Base-by-base conservation (phyloP, 305 asterid genomes). In the Andrographis paniculata region DNA sequence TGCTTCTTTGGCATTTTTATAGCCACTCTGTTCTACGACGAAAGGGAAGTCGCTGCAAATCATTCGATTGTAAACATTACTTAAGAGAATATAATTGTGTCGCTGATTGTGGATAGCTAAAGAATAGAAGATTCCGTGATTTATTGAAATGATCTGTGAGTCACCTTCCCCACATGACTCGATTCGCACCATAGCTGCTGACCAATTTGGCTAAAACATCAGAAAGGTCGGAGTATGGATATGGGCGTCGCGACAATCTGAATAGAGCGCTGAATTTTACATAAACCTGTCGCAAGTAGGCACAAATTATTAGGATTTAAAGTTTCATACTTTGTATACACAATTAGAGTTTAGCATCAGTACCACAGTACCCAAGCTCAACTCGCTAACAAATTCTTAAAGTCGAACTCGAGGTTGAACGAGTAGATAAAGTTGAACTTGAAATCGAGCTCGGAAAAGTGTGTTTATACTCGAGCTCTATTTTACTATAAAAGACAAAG, bases 121-220 rank as follows among this genome's bases (percentile, higher is more conserved):
- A n/a, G n/a, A n/a, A n/a, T n/a, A n/a, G n/a, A n/a, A n/a, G n/a
- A n/a, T n/a, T n/a, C n/a, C n/a, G n/a, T n/a, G n/a, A n/a, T n/a
- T n/a, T n/a, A n/a, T 28, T 28, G 11, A 28, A 28, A 28, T 12
- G 9, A 12, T 6, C 7, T 1, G 33, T 6, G 7, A 12, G 33
- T 60, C 65, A 84, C 97, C 94, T 88, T 73, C 97, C 95, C 97
- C 95, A 84, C 95, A 88, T 84, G 58, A 84, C 52, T 31, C 82
- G 84, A 61, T 75, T 73, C 49, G 93, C 95, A 15, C 97, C 95
- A 49, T 73, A 84, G 71, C 82, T 69, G 47, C 87, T 66, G 54
- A 84, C 80, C 13, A 81, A 22, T 57, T 59, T 68, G 6, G 80
- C 63, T 40, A 84, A 68, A 49, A 74, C 46, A 23, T 53, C 49